Evolutionary conservation across 169 alveolate genomes (phyloP).

Genomic region (Besnoitia besnoiti): DNA sequence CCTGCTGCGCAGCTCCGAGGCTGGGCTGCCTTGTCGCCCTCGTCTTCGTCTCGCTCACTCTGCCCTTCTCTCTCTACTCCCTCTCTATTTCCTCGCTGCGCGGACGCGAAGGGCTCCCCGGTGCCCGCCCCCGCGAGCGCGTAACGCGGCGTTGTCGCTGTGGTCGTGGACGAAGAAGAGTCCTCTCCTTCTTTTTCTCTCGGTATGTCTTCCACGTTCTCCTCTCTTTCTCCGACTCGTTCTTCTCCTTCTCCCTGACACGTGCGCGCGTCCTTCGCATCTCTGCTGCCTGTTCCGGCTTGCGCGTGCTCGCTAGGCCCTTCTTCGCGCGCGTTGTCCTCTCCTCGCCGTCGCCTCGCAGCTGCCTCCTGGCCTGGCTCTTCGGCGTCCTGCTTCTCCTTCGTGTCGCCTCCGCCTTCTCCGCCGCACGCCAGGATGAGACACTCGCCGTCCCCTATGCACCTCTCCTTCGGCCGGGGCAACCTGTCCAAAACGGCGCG

Average conservation of each 20-base stretch:
- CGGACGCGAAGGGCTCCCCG: background rate
- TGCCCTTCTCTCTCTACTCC: background rate
- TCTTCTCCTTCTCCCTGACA: background rate
- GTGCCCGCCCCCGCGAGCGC: background rate
- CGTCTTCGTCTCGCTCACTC: background rate
- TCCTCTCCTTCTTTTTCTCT: conserved; percentile 1
- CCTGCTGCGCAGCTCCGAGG: too few species aligned
- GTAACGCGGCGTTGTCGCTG: background rate
- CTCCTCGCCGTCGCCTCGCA: too few species aligned
- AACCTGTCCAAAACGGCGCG: too few species aligned
- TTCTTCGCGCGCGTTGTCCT: background rate
- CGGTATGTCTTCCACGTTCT: background rate
- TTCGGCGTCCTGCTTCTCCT: background rate
- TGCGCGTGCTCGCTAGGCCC: background rate
- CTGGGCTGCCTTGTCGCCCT: too few species aligned
- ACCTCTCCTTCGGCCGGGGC: too few species aligned
- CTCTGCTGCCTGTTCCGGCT: background rate
- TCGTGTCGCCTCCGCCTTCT: background rate
- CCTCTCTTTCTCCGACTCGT: background rate
- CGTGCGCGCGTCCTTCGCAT: background rate
- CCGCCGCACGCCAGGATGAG: background rate
- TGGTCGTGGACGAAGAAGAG: background rate
- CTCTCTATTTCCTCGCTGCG: background rate
- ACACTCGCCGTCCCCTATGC: background rate
- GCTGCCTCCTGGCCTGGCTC: background rate